Base-by-base conservation (phyloP, 768 basidiomycete genomes). In the Auriculariales sp. region DNA sequence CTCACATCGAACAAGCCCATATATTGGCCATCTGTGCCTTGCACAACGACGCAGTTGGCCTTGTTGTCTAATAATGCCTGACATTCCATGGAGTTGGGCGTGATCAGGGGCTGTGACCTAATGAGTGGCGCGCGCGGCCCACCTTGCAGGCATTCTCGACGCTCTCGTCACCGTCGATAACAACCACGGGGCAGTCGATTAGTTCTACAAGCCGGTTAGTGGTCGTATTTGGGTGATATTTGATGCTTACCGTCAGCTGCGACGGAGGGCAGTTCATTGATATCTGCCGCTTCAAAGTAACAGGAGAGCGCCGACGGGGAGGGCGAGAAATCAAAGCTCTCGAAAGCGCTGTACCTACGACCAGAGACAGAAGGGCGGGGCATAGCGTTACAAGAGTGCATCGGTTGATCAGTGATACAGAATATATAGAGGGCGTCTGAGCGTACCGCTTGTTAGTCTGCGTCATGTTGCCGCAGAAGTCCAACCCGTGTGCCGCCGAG, bases 1-100 rank as follows among this genome's bases (percentile, higher is more conserved):
- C 81, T 50, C 57, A 89, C 86, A 62, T 90, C 87, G 57, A 90
- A 88, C 27, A 89, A 67, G 12, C 84, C 86, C 19, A 69, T 62
- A 56, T 64, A 73, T 4, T 52, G 42, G 32, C 51, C 49, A 17
- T 49, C 64, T 56, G 63, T 47, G 9, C 61, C 56, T 57, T 70
- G 77, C 48, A 89, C 70, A 7, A 75, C 81, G 4, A 90, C 71
- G 59, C 87, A 89, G 2, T 70, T 62, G 3, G 74, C 73, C 49
- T 78, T 70, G 56, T 83, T 75, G 7, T 71, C 72, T 19, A 86
- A 68, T 17, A 89, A 69, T 3, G 73, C 58, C 86, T 87, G 29
- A 4, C 46, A 12, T 9, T 39, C 22, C 29, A 42, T 19, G 12
- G 4, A 19, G 19, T 44, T 25, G 12, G 39, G 14, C 15, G 15